These are phyloP conservation scores for Populus hybrid DNA, from an alignment of 441 rosid species.

Conservation along the genomic window DNA sequence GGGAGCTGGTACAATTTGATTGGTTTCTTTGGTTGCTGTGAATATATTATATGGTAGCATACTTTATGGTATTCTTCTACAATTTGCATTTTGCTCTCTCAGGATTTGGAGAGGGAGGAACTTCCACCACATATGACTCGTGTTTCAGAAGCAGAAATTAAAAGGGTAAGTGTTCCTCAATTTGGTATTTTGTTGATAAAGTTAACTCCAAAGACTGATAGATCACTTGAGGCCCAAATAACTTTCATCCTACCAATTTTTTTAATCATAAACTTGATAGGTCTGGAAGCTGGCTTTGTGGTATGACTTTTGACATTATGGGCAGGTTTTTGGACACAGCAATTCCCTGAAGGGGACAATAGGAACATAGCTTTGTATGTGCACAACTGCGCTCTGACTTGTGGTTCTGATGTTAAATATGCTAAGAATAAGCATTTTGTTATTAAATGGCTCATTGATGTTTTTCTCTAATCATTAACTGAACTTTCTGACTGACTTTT, in stretches of 20 bases:
- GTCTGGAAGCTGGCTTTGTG: neutral
- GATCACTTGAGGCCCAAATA: neutral
- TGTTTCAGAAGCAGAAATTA: constrained; percentile 75
- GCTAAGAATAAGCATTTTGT: neutral
- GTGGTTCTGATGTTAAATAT: neutral
- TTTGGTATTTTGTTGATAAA: neutral
- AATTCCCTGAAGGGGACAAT: neutral
- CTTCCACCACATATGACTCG: constrained; percentile 87
- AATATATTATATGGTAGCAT: neutral
- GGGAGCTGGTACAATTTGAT: constrained; percentile 70
- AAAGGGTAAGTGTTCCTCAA: constrained; percentile 38
- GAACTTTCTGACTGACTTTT: neutral
- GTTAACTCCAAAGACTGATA: neutral
- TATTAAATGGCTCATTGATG: neutral
- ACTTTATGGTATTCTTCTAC: neutral
- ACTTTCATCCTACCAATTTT: neutral
- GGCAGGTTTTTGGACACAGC: neutral
- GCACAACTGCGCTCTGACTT: neutral
- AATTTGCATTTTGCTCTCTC: constrained; percentile 15
- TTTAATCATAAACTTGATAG: neutral
- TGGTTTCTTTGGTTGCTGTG: constrained; percentile 10
- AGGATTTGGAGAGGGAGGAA: constrained; percentile 88
- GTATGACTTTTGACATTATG: neutral
- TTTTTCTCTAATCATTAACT: neutral
- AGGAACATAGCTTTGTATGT: neutral